Percentiles rank a stretch among this genome's conserved stretches.
These are phyloP conservation scores for Ogataea kodamae DNA, from an alignment of 805 yeast species.

Conservation along the genomic window DNA sequence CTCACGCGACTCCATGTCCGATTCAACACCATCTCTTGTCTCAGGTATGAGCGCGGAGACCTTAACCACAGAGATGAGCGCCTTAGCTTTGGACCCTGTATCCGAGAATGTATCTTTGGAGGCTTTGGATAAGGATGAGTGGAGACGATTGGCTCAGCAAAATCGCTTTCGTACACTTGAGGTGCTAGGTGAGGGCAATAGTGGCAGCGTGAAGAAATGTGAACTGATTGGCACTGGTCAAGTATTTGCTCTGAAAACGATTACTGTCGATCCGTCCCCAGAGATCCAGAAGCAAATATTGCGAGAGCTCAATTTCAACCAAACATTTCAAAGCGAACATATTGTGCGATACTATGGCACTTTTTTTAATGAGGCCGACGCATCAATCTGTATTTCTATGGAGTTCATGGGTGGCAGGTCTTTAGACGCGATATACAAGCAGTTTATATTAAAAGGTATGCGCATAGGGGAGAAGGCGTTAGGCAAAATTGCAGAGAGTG, in stretches of 20 bases:
- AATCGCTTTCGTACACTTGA: slow-evolving; percentile 66
- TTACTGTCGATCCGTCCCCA: slow-evolving; percentile 74
- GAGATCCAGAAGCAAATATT: slow-evolving; percentile 86
- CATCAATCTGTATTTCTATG: slow-evolving; percentile 91
- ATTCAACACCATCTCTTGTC: slow-evolving; percentile 8
- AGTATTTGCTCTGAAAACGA: slow-evolving; percentile 80
- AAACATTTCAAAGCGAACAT: slow-evolving; percentile 74
- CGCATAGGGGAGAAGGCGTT: slow-evolving; percentile 89
- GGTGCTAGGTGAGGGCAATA: slow-evolving; percentile 88
- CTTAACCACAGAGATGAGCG: slow-evolving; percentile 9
- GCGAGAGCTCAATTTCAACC: slow-evolving; percentile 85
- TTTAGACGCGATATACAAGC: slow-evolving; percentile 84
- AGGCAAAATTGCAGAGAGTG: slow-evolving; percentile 86
- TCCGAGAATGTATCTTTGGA: slow-evolving; percentile 11
- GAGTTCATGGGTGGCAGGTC: slow-evolving; percentile 95
- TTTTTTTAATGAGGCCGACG: slow-evolving; percentile 69
- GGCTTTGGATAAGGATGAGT: slow-evolving; percentile 66
- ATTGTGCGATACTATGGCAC: slow-evolving; percentile 94
- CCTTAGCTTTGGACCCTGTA: slow-evolving; percentile 6
- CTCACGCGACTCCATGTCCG: slow-evolving; percentile 10
- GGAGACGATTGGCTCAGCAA: slow-evolving; percentile 60
- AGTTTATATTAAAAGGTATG: slow-evolving; percentile 69
- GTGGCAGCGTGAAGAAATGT: slow-evolving; percentile 87
- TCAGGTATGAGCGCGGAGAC: slow-evolving; percentile 11
- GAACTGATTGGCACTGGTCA: slow-evolving; percentile 48